A percentile compares a stretch with the other conserved stretches of the same genome.
Conservation (phyloP, 2,329 filamentous ascomycete genomes). For the Fusarium chuoi region DNA sequence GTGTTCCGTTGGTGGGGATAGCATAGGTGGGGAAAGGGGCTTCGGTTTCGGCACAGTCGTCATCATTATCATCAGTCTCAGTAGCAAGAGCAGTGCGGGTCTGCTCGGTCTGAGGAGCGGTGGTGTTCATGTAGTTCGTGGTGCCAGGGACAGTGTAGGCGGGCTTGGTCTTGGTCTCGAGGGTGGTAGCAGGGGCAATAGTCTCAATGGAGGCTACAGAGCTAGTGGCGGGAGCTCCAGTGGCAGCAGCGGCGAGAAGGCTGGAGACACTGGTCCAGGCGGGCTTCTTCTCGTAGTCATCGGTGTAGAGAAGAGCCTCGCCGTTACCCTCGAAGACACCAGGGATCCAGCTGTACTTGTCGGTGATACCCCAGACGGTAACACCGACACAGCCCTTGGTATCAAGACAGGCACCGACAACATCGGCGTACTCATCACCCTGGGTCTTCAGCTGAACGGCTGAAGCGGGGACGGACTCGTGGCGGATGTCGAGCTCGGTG, state of each 20-base stretch:
- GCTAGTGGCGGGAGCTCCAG: neutral
- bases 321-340: constrained; percentile 53
- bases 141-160: constrained; percentile 9
- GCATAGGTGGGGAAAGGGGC: constrained; percentile 27
- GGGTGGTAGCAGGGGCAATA: constrained; percentile 16
- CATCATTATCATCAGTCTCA: constrained; percentile 23
- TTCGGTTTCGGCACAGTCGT: constrained; percentile 17
- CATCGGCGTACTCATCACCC: constrained; percentile 57
- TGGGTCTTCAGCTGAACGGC: constrained; percentile 56
- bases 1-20: constrained; percentile 30
- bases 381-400: constrained; percentile 55
- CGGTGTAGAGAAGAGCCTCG: constrained; percentile 53
- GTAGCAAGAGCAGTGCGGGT: constrained; percentile 32
- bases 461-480: constrained; percentile 57
- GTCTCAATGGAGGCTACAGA: constrained; percentile 7
- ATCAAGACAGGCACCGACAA: constrained; percentile 52
- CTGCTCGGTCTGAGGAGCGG: constrained; percentile 24
- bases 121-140: constrained; percentile 24
- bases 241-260: constrained; percentile 46
- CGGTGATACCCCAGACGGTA: constrained; percentile 57
- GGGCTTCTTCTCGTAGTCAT: constrained; percentile 52
- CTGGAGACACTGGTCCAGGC: constrained; percentile 53
- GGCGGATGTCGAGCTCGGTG: constrained; percentile 71
- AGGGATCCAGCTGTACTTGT: constrained; percentile 54
- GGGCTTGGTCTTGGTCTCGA: constrained; percentile 20